These are phyloP conservation scores for Monilinia vaccinii-corymbosi DNA, from an alignment of 2,329 filamentous ascomycete species.

Conservation along the genomic window DNA sequence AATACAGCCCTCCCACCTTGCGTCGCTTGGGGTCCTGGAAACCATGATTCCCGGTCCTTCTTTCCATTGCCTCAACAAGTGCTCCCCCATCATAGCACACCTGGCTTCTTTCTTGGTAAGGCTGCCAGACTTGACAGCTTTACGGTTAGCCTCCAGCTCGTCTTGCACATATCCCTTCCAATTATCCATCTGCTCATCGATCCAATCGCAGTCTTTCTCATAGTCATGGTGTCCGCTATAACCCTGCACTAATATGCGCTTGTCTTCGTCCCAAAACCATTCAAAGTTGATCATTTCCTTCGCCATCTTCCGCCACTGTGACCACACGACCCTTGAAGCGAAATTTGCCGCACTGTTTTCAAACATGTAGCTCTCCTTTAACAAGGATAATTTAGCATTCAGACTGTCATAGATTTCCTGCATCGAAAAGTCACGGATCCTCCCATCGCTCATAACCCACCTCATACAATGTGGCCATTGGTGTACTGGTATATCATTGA, in stretches of 20 bases:
- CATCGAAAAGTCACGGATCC: neutral
- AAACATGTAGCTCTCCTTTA: neutral
- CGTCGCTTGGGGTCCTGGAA: neutral
- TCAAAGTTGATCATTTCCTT: neutral
- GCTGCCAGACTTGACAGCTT: neutral
- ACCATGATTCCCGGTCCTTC: slow-evolving; percentile 2
- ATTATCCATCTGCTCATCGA: neutral
- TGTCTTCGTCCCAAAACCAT: slow-evolving; percentile 1
- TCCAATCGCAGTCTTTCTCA: neutral
- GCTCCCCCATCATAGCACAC: neutral
- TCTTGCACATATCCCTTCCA: neutral
- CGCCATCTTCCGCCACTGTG: neutral
- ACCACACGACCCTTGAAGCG: neutral
- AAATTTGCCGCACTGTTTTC: neutral
- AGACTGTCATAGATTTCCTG: neutral
- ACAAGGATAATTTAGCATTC: neutral
- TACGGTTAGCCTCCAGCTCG: neutral
- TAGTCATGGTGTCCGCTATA: neutral
- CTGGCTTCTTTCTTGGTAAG: neutral
- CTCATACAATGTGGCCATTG: neutral
- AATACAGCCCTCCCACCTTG: neutral
- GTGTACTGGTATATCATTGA: neutral
- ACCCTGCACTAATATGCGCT: neutral
- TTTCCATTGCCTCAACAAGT: neutral
- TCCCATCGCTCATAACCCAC: neutral